Base-by-base conservation (phyloP, 176 grass and related monocot genomes). In the Zoysia pacifica region DNA sequence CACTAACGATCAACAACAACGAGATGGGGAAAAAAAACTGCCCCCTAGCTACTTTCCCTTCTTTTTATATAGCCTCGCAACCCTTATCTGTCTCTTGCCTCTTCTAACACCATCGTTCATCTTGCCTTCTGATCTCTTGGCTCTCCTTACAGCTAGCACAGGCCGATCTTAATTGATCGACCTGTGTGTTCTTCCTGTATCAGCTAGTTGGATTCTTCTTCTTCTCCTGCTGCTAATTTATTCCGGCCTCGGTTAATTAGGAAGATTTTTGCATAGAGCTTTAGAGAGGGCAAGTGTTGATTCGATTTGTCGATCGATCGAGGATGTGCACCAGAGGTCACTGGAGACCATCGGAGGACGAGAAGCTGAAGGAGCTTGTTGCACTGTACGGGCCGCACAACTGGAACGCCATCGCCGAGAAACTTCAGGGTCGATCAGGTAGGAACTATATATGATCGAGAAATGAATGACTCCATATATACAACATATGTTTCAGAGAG, bases 341-440 rank as follows among this genome's bases (percentile, higher is more conserved):
- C 82, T 97, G 94, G 94, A 86, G 94, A 37, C 91, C 91, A 0
- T 91, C 87, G 6, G 94, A 97, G 83, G 94, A 97, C 52, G 94
- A 91, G 75, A 90, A 91, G 82, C 80, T 97, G 36, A 97, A 92
- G 64, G 94, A 90, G 77, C 78, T 97, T 15, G 94, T 97, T 51
- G 70, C 85, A 16, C 68, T 78, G 0, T 90, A 94, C 5, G 94
- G 94, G 16, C 94, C 94, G 5, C 94, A 94, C 59, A 97, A 92
- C 73, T 97, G 94, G 94, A 97, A 97, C 73, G 80, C 85, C 71
- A 92, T 97, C 61, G 91, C 94, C 8, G 87, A 97, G 85, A 94
- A 97, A 86, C 94, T 97, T 53, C 91, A 92, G 63, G 94, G 94
- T 3, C 77, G 94, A 92, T 97, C 94, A 90, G 94, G 94, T 97